These are phyloP conservation scores for Collybia sp. DNA, from an alignment of 768 basidiomycete species.

Conservation along the genomic window DNA sequence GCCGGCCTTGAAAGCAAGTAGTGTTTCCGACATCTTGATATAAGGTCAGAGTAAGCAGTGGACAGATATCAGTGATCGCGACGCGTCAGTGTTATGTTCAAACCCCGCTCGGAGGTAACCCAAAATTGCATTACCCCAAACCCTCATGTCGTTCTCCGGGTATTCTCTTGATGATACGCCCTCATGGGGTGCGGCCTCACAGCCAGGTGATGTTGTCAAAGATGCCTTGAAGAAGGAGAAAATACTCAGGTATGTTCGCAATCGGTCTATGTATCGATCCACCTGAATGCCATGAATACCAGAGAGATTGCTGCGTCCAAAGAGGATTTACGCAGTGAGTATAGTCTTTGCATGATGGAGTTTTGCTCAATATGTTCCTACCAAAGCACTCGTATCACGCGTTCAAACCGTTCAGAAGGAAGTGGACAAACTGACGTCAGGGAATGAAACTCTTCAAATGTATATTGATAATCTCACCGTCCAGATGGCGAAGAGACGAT, in stretches of 20 bases:
- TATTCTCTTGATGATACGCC: slow-evolving; percentile 36
- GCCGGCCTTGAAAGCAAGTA: slow-evolving; percentile 65
- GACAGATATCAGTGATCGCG: slow-evolving; percentile 22
- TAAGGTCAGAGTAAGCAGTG: not conserved
- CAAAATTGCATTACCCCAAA: slow-evolving; percentile 2
- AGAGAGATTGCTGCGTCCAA: slow-evolving; percentile 78
- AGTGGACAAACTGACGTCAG: slow-evolving; percentile 74
- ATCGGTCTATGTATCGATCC: not conserved
- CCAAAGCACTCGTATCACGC: slow-evolving; percentile 58
- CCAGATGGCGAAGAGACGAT: slow-evolving; percentile 81
- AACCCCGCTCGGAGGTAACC: slow-evolving; percentile 20
- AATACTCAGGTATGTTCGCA: slow-evolving; percentile 58
- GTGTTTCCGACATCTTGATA: slow-evolving; percentile 30
- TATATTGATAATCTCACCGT: slow-evolving; percentile 87
- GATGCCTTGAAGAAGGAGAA: slow-evolving; percentile 78
- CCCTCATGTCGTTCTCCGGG: slow-evolving; percentile 41
- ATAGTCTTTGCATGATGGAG: not conserved
- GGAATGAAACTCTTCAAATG: slow-evolving; percentile 81
- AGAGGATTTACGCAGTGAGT: slow-evolving; percentile 70
- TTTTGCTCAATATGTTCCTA: not conserved
- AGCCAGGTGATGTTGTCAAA: slow-evolving; percentile 60
- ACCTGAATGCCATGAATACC: slow-evolving; percentile 2
- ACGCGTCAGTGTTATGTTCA: slow-evolving; percentile 40
- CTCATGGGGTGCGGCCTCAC: slow-evolving; percentile 45
- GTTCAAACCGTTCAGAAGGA: slow-evolving; percentile 71